Base-by-base conservation (phyloP, 805 yeast species). In the Sugiyamaella boreocaroliniensis region DNA sequence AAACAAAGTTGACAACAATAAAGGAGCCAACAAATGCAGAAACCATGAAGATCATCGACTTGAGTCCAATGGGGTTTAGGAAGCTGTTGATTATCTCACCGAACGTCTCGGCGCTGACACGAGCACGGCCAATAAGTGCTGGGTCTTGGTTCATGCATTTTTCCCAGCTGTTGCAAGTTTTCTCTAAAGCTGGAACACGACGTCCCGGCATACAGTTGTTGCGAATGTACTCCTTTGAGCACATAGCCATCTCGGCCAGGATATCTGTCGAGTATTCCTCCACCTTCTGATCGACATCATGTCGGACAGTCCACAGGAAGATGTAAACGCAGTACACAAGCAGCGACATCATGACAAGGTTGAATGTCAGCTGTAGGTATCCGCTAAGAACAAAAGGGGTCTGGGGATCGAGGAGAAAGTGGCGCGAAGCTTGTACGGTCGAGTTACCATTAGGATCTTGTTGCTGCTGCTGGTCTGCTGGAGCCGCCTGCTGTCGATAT, bases 91-190 rank as follows among this genome's bases (percentile, higher is more conserved):
- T 71, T 7, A 87, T 85, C 56, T 85, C 92, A 1, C 95, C 95
- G 60, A 88, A 76, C 0, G 92, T 83, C 64, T 84, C 89, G 0
- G 95, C 95, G 46, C 89, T 82, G 51, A 89, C 76, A 55, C 76
- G 76, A 1, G 92, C 86, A 47, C 81, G 76, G 2, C 87, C 90
- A 11, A 83, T 76, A 1, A 67, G 68, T 2, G 78, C 76, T 9
- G 95, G 90, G 57, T 88, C 92, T 47, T 82, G 71, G 60, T 82
- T 80, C 89, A 88, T 87, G 66, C 99, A 93, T 53, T 76, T 77
- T 55, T 80, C 84, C 93, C 95, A 88, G 37, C 74, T 75, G 37
- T 76, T 72, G 67, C 99, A 92, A 12, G 79, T 71, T 1, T 69
- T 67, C 60, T 85, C 93, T 15, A 89, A 66, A 0, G 88, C 89